These are phyloP conservation scores for Dendrocalamus sinicus DNA, from an alignment of 176 grass and related monocot genomes.

Conservation along the genomic window DNA sequence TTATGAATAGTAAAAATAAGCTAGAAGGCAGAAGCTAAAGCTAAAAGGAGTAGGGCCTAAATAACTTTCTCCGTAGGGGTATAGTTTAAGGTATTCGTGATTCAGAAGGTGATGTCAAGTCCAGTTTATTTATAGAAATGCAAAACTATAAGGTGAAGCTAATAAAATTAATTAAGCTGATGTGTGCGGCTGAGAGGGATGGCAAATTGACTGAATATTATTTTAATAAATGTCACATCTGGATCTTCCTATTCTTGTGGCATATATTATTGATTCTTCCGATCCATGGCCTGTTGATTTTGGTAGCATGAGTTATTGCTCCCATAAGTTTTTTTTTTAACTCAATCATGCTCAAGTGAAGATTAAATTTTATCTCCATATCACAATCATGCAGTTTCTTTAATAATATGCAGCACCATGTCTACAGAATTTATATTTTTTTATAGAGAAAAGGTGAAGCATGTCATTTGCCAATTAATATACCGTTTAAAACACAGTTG, in stretches of 20 bases:
- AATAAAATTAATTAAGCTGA: constrained; percentile 2
- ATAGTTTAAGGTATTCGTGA: constrained; percentile 27
- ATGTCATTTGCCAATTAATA: neutral
- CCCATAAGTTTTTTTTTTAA: neutral
- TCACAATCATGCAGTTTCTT: neutral
- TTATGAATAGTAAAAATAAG: too few relatives aligned
- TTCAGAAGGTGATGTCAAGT: constrained; percentile 16
- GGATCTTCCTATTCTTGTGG: constrained; percentile 14
- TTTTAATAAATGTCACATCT: constrained; percentile 33
- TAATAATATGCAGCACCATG: neutral
- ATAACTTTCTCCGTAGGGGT: neutral
- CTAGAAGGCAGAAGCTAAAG: too few relatives aligned
- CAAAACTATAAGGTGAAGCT: neutral
- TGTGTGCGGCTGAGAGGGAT: neutral
- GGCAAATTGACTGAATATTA: constrained; percentile 31
- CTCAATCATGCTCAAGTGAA: neutral
- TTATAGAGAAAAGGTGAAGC: neutral
- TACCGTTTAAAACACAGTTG: neutral
- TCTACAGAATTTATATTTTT: neutral
- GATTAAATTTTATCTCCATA: neutral
- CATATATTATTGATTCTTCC: neutral
- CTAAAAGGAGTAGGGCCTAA: neutral
- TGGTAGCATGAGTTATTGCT: neutral
- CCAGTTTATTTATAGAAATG: constrained; percentile 22
- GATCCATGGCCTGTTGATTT: neutral